Base-by-base conservation (phyloP, 176 grass and related monocot species). In the Oryza officinalis region DNA sequence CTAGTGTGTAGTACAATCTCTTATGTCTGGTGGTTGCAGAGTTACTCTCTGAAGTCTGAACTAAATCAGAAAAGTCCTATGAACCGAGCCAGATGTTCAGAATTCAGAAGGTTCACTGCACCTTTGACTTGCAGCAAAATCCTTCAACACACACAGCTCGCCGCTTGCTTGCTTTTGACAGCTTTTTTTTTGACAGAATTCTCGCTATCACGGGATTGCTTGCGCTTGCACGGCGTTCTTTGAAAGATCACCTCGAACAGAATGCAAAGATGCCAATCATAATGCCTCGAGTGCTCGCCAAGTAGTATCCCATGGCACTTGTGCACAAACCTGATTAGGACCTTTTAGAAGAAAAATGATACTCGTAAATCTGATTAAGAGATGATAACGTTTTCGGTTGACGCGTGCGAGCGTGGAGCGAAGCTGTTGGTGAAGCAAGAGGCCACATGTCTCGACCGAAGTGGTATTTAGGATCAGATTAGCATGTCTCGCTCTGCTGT, bases 241-340 rank as follows among this genome's bases (percentile, higher is more conserved):
- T 41, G 79, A 81, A 70, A 71, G 46, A 71, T 27, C 45, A 27
- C 10, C 32, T 28, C 66, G 5, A 80, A 26, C 64, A 80, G 63
- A 54, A 54, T 54, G 50, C 50, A 54, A 22, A 20, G 14, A 20
- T 54, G 17, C 17, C 50, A 20, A 20, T 54, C 14, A 20, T 17
- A 54, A 54, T 22, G 17, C 50, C 50, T 54, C 50, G 4, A 31
- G 45, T 33, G 71, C 25, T 47, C 71, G 13, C 47, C 28, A 50
- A 26, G 8, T 14, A 9, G 23, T 23, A 23, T 76, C 61, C 50
- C 50, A 25, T 2, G 47, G n/a, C 10, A 8, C 74, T 25, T 10
- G 12, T 15, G 71, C 76, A 54, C 50, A 14, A 54, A 54, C 22
- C 50, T 54, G 50, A 20, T 22, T 54, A 54, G 17, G 50, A 54